These are phyloP conservation scores for Trichoderma simmonsii DNA, from an alignment of 2,329 filamentous ascomycete genomes.

Conservation along the genomic window DNA sequence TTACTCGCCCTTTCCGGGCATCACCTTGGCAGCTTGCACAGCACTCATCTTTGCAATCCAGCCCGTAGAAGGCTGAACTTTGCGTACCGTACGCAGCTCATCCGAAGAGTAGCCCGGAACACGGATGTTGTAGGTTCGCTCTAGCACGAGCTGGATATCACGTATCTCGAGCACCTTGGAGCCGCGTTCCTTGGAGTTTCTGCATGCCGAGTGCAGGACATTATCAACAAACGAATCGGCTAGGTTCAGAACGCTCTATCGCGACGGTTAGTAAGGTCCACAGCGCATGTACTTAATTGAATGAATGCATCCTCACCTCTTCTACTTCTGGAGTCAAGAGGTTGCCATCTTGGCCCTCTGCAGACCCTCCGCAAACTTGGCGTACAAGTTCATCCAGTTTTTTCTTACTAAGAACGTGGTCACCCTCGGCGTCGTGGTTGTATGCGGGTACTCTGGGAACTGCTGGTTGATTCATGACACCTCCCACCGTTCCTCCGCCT, in stretches of 20 bases:
- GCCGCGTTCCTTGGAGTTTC: conserved; percentile 87
- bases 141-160: conserved; percentile 77
- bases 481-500: conserved; percentile 71
- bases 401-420: conserved; percentile 94
- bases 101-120: conserved; percentile 94
- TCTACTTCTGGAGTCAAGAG: conserved; percentile 88
- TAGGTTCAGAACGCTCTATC: conserved; percentile 77
- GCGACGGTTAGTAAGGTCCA: conserved; percentile 22
- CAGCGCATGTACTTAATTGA: background rate
- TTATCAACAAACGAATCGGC: conserved; percentile 95
- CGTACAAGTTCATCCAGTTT: conserved; percentile 93
- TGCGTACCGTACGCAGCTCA: conserved; percentile 89
- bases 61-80: conserved; percentile 79
- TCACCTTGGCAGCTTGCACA: conserved; percentile 88
- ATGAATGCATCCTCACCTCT: conserved; percentile 62
- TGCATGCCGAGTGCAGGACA: conserved; percentile 81
- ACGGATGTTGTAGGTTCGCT: conserved; percentile 83
- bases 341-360: conserved; percentile 70
- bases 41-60: conserved; percentile 99
- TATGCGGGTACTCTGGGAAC: conserved; percentile 78
- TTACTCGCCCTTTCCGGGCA: conserved; percentile 57
- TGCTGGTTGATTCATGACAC: conserved; percentile 83
- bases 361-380: conserved; percentile 81
- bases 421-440: conserved; percentile 85
- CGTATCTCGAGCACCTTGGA: conserved; percentile 87